Percentiles rank a stretch among this genome's conserved stretches.
phyloP scores from a whole-genome alignment of 164 flowering plant species.

The Nymphaea colorata region DNA sequence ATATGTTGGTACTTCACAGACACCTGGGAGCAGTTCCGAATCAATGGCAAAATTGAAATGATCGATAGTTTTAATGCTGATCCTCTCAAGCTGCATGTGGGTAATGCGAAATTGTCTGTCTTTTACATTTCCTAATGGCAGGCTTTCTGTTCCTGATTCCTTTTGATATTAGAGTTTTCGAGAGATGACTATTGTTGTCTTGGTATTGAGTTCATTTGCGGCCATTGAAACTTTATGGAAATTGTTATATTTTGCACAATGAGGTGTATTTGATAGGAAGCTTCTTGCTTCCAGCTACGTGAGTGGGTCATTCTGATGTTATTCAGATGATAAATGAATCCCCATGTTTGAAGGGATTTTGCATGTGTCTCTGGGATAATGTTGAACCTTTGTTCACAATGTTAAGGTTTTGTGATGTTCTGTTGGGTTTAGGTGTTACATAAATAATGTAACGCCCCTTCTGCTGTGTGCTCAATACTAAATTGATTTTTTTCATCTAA shows the following conservation, averaged over 20 bases:
- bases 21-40: conserved; percentile 95
- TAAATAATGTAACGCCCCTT: too few relatives aligned
- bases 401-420: too few relatives aligned
- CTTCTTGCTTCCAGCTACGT: too few relatives aligned
- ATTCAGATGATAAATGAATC: too few relatives aligned
- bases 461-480: too few relatives aligned
- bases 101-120: neutral
- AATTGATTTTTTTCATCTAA: too few relatives aligned
- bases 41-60: conserved; percentile 57
- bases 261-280: neutral
- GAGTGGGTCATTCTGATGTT: too few relatives aligned
- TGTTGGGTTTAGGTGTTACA: too few relatives aligned
- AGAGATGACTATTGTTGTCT: neutral
- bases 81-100: conserved; percentile 57
- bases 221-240: neutral
- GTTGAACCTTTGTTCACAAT: too few relatives aligned
- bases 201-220: neutral
- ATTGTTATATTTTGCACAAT: neutral
- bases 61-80: conserved; percentile 58
- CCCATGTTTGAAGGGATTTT: too few relatives aligned
- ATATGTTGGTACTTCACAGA: conserved; percentile 95
- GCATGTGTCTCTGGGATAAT: too few relatives aligned
- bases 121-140: neutral
- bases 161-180: neutral
- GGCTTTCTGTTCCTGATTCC: neutral